Evolutionary conservation across 2,329 filamentous ascomycete species (phyloP), one percentile per base, ranked within the genome.

Genomic region (Pyricularia sp.): DNA sequence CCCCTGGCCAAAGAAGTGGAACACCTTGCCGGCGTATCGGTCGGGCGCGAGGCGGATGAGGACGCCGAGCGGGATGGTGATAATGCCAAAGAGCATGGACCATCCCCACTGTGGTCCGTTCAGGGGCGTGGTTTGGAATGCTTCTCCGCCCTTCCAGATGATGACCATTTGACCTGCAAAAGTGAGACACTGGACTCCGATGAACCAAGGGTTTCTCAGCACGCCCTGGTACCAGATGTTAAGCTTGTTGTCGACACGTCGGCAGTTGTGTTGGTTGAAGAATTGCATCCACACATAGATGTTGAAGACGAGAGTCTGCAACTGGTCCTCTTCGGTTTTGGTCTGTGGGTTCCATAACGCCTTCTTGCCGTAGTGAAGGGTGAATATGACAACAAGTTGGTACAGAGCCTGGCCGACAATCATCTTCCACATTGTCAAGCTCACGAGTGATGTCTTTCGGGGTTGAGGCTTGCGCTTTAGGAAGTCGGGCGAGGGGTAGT

Each of bases 251-350:
- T 94, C 92, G 10, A 94, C 86, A 14, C 92, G 87, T 55, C 92
- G 89, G 78, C 92, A 93, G 81, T 80, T 81, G 58, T 72, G 72
- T 28, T 89, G 91, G 74, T 95, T 94, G 83, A 94, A 94, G 71
- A 95, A 92, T 72, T 94, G 92, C 90, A 94, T 93, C 90, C 91
- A 94, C 64, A 94, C 90, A 73, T 94, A 94, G 0, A 90, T 91
- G 79, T 94, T 95, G 83, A 94, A 94, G 5, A 94, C 89, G 12
- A 94, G 82, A 0, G 91, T 92, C 69, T 87, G 79, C 23, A 50
- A 25, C 58, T 68, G 23, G 65, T 50, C 55, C 25, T 55, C 9
- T 12, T 66, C n/a, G 5, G 11, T 10, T 12, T 55, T 20, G n/a
- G 36, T 25, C 31, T 36, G 65, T 5, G 71, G 69, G 12, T 69